Conservation (phyloP, 2,329 filamentous ascomycete genomes). For the Ophiocordyceps camponoti-leonardi region DNA sequence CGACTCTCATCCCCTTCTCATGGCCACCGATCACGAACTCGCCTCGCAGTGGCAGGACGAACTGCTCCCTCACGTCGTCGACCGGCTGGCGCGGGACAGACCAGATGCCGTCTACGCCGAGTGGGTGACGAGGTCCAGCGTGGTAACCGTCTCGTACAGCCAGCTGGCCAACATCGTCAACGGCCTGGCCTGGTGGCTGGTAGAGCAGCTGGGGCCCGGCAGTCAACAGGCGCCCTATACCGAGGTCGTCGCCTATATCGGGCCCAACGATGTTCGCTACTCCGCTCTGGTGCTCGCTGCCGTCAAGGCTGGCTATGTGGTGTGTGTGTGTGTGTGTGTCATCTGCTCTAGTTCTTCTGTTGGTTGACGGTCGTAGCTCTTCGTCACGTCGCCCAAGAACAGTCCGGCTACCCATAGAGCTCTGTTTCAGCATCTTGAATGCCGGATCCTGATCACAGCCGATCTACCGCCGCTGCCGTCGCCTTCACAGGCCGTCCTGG, state of each 20-base stretch:
- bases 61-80: too few species aligned
- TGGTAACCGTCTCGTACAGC: not conserved
- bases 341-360: too few species aligned
- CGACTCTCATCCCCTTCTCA: too few species aligned
- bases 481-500: not conserved
- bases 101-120: too few species aligned
- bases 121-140: too few species aligned
- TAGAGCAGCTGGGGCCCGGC: not conserved
- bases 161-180: not conserved
- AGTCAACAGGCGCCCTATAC: not conserved
- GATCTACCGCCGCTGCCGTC: too few species aligned
- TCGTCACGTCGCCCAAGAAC: constrained; percentile 4
- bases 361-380: not conserved
- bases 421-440: not conserved
- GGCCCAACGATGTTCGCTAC: constrained; percentile 3
- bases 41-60: too few species aligned
- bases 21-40: too few species aligned
- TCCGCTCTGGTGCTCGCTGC: constrained; percentile 3
- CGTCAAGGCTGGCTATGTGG: constrained; percentile 3
- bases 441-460: not conserved
- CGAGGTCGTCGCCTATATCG: not conserved
- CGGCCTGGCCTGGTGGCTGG: not conserved
- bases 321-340: not conserved
- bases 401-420: not conserved
- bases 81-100: too few species aligned